Conservation (phyloP, 805 yeast species). For the Candida nanaspora region DNA sequence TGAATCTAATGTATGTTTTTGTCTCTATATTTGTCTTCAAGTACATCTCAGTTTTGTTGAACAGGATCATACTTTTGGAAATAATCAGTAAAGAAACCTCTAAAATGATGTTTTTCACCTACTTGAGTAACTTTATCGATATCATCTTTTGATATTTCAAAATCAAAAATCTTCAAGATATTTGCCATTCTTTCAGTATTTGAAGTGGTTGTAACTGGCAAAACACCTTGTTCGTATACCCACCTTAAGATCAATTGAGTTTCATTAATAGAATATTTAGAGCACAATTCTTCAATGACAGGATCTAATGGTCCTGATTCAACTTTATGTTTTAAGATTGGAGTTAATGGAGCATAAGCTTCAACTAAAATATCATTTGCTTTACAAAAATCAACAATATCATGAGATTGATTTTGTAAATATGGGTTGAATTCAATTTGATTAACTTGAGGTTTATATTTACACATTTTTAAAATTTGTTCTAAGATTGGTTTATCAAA, state of each 20-base stretch:
- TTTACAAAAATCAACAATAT: constrained; percentile 42
- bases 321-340: constrained; percentile 39
- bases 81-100: constrained; percentile 16
- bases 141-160: constrained; percentile 47
- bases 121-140: constrained; percentile 31
- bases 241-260: constrained; percentile 67
- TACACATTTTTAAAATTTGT: constrained; percentile 32
- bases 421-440: constrained; percentile 68
- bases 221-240: constrained; percentile 55
- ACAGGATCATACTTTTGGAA: constrained; percentile 3
- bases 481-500: constrained; percentile 42
- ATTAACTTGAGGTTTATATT: constrained; percentile 49
- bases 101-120: constrained; percentile 28
- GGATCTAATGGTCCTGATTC: constrained; percentile 32
- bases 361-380: constrained; percentile 46
- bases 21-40: neutral
- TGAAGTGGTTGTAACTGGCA: constrained; percentile 73
- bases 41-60: neutral
- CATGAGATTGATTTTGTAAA: constrained; percentile 56
- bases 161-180: constrained; percentile 47
- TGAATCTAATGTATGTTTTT: no score
- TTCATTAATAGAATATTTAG: constrained; percentile 50
- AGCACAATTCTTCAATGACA: constrained; percentile 32
- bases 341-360: constrained; percentile 67
- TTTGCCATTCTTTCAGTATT: constrained; percentile 49